These are phyloP conservation scores for Trypanosoma congolense DNA, from an alignment of 208 protist genomes.

Conservation along the genomic window DNA sequence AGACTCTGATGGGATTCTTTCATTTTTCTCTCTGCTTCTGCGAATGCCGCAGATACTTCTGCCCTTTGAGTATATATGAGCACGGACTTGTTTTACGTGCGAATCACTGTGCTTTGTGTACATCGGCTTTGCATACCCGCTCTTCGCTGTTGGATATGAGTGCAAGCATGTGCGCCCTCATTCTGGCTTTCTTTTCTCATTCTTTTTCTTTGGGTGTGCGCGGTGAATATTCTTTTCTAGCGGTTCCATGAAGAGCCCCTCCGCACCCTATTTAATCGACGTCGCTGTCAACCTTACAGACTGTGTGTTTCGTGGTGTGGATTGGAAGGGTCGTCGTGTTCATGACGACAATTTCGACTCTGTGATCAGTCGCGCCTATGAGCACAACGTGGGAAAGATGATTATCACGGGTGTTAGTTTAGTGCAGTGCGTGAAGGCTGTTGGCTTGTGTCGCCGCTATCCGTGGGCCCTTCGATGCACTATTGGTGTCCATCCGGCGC, in stretches of 20 bases:
- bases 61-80: no score
- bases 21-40: no score
- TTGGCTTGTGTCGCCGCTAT: conserved; percentile 67
- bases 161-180: no score
- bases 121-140: no score
- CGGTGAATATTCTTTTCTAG: no score
- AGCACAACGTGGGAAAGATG: conserved; percentile 61
- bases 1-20: no score
- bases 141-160: no score
- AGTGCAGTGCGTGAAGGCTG: conserved; percentile 70
- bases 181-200: no score
- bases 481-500: conserved; percentile 82
- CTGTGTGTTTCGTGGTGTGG: conserved; percentile 81
- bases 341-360: conserved; percentile 80
- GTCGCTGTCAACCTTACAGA: conserved; percentile 88
- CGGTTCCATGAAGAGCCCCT: conserved; percentile 16
- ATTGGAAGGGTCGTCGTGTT: conserved; percentile 68
- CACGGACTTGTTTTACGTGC: no score
- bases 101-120: no score
- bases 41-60: no score
- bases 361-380: conserved; percentile 57
- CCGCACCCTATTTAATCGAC: conserved; percentile 67
- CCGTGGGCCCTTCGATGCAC: conserved; percentile 60
- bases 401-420: conserved; percentile 83
- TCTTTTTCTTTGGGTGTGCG: no score